These are phyloP conservation scores for Avena sativa DNA, from an alignment of 176 grass and related monocot species.

Conservation along the genomic window DNA sequence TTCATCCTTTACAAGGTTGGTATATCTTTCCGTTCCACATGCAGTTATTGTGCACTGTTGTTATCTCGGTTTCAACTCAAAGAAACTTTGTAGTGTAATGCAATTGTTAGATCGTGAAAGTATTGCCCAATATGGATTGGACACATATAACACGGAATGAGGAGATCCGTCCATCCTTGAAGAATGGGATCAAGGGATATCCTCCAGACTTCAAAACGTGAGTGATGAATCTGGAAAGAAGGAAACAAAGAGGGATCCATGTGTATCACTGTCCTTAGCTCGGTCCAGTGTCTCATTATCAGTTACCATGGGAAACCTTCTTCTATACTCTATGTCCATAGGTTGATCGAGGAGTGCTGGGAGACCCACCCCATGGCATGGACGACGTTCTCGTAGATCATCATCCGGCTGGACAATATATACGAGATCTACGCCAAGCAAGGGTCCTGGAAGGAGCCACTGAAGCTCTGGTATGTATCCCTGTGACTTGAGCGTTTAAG, in stretches of 20 bases:
- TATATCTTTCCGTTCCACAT: background rate
- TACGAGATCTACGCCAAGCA: slow-evolving; percentile 67
- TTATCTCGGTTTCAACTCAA: too few species aligned
- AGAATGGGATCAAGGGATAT: slow-evolving; percentile 71
- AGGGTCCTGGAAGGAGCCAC: slow-evolving; percentile 81
- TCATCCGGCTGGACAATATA: slow-evolving; percentile 85
- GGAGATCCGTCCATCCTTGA: slow-evolving; percentile 69
- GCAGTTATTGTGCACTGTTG: too few species aligned
- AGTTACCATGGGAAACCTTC: background rate
- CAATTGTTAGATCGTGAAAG: slow-evolving; percentile 68
- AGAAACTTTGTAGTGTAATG: background rate
- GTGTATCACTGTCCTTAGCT: background rate
- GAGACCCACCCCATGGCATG: slow-evolving; percentile 51
- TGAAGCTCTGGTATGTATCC: slow-evolving; percentile 86
- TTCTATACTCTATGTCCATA: slow-evolving; percentile 31
- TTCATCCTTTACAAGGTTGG: slow-evolving; percentile 88
- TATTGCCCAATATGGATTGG: background rate
- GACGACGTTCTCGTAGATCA: slow-evolving; percentile 88
- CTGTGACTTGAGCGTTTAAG: slow-evolving; percentile 26
- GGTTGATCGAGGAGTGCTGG: slow-evolving; percentile 97
- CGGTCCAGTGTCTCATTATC: too few species aligned
- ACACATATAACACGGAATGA: slow-evolving; percentile 54
- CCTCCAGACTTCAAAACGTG: slow-evolving; percentile 89
- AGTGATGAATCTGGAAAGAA: background rate
- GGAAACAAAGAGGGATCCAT: background rate